These are phyloP conservation scores for Carex myosuroides DNA, from an alignment of 176 grass and related monocot species.

Conservation along the genomic window DNA sequence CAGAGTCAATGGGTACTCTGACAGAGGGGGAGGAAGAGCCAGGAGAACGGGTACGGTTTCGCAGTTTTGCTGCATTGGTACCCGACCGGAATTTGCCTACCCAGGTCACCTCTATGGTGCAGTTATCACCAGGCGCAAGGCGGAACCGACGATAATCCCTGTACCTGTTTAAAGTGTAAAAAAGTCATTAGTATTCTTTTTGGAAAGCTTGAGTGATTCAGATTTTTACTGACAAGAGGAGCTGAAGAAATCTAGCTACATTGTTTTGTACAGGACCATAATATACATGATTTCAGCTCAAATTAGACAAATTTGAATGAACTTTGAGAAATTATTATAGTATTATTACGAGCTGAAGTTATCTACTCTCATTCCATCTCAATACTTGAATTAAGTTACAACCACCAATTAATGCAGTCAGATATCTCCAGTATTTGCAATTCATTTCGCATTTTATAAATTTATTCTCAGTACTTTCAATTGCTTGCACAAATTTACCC, in stretches of 20 bases:
- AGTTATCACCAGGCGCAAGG: slow-evolving; percentile 42
- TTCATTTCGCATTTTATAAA: background rate
- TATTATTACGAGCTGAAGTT: background rate
- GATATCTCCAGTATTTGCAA: background rate
- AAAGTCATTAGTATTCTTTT: background rate
- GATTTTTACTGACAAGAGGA: background rate
- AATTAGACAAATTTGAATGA: background rate
- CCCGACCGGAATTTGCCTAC: slow-evolving; percentile 88
- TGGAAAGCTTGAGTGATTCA: background rate
- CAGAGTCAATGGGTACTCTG: slow-evolving; percentile 26
- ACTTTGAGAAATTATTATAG: background rate
- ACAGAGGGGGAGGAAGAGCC: background rate
- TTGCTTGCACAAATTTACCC: background rate
- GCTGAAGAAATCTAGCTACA: background rate
- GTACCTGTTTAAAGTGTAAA: slow-evolving; percentile 28
- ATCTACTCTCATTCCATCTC: background rate
- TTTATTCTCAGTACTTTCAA: background rate
- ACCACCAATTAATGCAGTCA: background rate
- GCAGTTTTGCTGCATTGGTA: slow-evolving; percentile 52
- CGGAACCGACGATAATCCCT: slow-evolving; percentile 76
- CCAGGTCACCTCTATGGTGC: slow-evolving; percentile 33
- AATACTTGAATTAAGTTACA: background rate
- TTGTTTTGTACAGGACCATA: background rate
- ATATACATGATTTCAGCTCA: background rate
- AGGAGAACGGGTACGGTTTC: background rate